Conservation (phyloP, 2,329 filamentous ascomycete species). For the Diaporthe citri region DNA sequence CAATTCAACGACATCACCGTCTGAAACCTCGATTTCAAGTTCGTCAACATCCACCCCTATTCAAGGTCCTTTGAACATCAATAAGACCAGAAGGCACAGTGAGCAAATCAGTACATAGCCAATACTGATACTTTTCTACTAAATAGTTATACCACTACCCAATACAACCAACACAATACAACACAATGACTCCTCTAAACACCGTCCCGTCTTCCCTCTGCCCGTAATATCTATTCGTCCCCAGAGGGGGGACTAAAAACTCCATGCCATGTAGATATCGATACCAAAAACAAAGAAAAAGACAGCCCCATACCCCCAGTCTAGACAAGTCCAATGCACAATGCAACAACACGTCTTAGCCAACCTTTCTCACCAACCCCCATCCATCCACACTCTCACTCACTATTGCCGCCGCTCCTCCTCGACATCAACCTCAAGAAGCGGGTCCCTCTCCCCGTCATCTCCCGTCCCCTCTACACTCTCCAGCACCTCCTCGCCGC, state of each 20-base stretch:
- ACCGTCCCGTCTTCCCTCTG: constrained; percentile 10
- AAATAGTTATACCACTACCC: constrained; percentile 4
- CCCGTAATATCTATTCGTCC: not conserved
- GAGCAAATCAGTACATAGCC: not conserved
- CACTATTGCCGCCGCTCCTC: not conserved
- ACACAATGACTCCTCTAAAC: not conserved
- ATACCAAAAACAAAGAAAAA: not conserved
- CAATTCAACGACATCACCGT: too few relatives aligned
- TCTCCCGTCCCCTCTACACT: constrained; percentile 20
- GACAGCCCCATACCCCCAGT: not conserved
- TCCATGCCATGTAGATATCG: constrained; percentile 24
- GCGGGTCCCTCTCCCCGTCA: constrained; percentile 2
- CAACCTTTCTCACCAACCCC: not conserved
- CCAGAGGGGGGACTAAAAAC: not conserved
- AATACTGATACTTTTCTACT: not conserved
- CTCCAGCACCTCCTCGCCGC: constrained; percentile 16
- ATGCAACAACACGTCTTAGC: not conserved
- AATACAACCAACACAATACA: not conserved
- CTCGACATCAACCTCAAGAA: constrained; percentile 17
- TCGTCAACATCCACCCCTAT: not conserved
- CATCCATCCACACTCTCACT: not conserved
- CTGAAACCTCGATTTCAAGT: too few relatives aligned
- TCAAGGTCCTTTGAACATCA: not conserved
- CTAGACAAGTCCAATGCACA: not conserved
- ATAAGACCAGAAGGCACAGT: too few relatives aligned